A percentile compares a stretch with the other conserved stretches of the same genome.
Conservation (phyloP, 257 asterid species). For the Salvia miltiorrhiza region DNA sequence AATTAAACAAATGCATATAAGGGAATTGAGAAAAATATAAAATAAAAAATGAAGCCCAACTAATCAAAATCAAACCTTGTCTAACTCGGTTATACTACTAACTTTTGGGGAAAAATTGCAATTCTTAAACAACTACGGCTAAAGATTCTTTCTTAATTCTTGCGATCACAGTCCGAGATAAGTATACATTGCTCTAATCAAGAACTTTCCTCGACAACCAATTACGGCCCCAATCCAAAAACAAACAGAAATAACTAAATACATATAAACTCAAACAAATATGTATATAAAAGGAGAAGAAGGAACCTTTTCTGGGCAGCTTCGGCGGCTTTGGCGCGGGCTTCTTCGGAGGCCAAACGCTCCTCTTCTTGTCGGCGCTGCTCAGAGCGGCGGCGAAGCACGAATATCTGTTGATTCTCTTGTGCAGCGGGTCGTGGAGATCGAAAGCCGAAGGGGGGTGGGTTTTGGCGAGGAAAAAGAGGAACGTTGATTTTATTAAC, state of each 20-base stretch:
- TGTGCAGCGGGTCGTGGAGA: no score
- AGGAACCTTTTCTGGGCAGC: conserved; percentile 84
- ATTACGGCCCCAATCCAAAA: not conserved
- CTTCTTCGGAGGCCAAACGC: conserved; percentile 77
- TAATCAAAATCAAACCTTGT: not conserved
- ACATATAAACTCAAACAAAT: not conserved
- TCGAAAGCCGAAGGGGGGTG: no score
- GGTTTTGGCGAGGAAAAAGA: no score
- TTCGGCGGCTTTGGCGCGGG: conserved; percentile 82
- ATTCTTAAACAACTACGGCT: not conserved
- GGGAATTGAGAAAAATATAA: not conserved
- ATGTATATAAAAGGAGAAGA: not conserved
- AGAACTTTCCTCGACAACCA: no score
- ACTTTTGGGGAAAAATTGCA: no score
- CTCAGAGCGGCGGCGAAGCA: no score
- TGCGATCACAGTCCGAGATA: not conserved
- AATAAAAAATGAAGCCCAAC: not conserved
- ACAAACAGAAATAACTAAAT: no score
- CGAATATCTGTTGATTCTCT: no score
- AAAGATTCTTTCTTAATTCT: not conserved
- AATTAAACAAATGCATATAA: not conserved
- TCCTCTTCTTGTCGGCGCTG: conserved; percentile 74
- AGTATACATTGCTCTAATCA: not conserved
- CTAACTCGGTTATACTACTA: no score
- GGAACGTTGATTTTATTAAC: no score